These are phyloP conservation scores for Fusarium sterilihyphosum DNA, from an alignment of 2,329 filamentous ascomycete genomes.

Conservation along the genomic window DNA sequence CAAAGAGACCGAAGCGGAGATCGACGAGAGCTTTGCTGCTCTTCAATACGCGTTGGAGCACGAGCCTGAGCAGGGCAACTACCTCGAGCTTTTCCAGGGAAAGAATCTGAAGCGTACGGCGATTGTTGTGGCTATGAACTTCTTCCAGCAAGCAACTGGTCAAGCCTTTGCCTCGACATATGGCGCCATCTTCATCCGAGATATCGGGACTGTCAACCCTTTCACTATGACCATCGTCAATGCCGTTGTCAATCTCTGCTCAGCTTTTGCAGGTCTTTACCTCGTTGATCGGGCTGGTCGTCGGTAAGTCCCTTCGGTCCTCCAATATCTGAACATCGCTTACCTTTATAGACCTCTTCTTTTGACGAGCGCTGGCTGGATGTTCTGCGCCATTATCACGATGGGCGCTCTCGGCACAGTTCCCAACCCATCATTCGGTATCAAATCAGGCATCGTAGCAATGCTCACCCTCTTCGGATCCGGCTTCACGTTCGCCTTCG, in stretches of 20 bases:
- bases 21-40: constrained; percentile 12
- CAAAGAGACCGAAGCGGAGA: constrained; percentile 30
- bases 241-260: constrained; percentile 9
- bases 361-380: constrained; percentile 25
- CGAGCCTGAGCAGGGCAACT: constrained; percentile 30
- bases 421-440: constrained; percentile 4
- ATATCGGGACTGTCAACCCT: constrained; percentile 38
- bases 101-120: constrained; percentile 26
- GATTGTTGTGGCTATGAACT: constrained; percentile 24
- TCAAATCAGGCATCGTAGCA: constrained; percentile 38
- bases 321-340: background rate
- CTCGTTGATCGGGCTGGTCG: constrained; percentile 13
- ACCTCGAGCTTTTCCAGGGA: constrained; percentile 25
- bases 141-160: constrained; percentile 33
- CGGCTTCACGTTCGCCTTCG: constrained; percentile 14
- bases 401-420: constrained; percentile 41
- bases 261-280: constrained; percentile 5
- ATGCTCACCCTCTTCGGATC: constrained; percentile 39
- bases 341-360: background rate
- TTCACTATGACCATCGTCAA: constrained; percentile 38
- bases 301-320: background rate
- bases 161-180: constrained; percentile 37
- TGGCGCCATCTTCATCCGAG: constrained; percentile 36
- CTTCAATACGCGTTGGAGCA: constrained; percentile 16
- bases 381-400: constrained; percentile 34